phyloP scores from a whole-genome alignment of 202 grass and related monocot species.

The Sporobolus alterniflorus region DNA sequence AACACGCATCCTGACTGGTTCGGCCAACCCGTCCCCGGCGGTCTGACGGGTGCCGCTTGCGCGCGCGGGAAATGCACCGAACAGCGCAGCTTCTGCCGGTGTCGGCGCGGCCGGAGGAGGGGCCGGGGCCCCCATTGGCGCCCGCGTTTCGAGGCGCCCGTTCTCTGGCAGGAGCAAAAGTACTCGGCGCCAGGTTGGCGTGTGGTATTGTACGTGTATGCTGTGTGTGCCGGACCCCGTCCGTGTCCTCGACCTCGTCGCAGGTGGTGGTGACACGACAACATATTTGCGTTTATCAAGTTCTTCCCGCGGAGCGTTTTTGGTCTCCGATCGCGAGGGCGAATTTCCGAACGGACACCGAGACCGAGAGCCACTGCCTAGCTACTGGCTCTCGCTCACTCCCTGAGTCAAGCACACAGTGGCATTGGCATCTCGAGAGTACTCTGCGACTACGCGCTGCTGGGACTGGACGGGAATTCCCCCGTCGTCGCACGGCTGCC shows the following conservation, averaged over 20 bases:
- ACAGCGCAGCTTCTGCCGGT: slow-evolving; percentile 1
- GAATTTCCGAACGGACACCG: background rate
- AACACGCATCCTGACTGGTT: slow-evolving; percentile 16
- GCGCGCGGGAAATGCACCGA: background rate
- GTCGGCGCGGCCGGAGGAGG: slow-evolving; percentile 61
- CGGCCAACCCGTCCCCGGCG: background rate
- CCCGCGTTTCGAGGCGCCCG: slow-evolving; percentile 9
- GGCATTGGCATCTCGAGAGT: background rate
- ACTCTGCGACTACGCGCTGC: background rate
- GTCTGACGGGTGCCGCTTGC: slow-evolving; percentile 4
- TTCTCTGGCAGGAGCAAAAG: slow-evolving; percentile 4
- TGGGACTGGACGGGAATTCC: background rate
- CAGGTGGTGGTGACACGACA: background rate
- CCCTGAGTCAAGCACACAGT: background rate
- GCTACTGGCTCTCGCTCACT: background rate
- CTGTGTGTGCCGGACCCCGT: background rate
- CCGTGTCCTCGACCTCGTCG: background rate
- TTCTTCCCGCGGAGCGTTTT: too few relatives aligned
- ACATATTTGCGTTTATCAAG: too few relatives aligned
- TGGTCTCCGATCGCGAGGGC: too few relatives aligned
- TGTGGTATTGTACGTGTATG: background rate
- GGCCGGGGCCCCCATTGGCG: slow-evolving; percentile 13
- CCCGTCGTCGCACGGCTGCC: background rate
- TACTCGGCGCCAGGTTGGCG: background rate
- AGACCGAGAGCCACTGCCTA: background rate